These are phyloP conservation scores for Sugiyamaella grinbergsii DNA, from an alignment of 1,139 yeast species.

Conservation along the genomic window DNA sequence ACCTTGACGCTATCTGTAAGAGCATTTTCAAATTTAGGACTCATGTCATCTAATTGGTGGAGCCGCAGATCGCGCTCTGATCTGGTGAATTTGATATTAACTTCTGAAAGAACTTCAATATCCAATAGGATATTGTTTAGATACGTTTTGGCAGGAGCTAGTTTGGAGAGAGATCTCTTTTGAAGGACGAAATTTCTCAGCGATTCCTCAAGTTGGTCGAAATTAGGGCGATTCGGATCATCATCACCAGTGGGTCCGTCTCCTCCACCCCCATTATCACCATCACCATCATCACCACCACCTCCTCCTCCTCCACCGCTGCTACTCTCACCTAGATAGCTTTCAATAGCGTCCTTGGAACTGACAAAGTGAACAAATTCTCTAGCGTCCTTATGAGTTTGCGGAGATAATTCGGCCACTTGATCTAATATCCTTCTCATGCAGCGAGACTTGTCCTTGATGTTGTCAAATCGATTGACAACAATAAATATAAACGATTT, in stretches of 20 bases:
- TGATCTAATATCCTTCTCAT: constrained; percentile 76
- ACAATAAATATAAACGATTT: constrained; percentile 92
- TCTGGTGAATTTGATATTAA: constrained; percentile 59
- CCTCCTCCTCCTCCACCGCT: constrained; percentile 38
- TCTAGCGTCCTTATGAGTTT: constrained; percentile 78
- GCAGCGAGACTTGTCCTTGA: constrained; percentile 78
- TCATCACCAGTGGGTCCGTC: constrained; percentile 27
- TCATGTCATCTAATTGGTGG: constrained; percentile 47
- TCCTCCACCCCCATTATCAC: constrained; percentile 45
- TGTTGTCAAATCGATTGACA: constrained; percentile 86
- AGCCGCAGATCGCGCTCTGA: constrained; percentile 47
- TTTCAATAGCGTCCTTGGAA: constrained; percentile 48
- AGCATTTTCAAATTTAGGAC: constrained; percentile 64
- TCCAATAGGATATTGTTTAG: constrained; percentile 70
- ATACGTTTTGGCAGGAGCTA: constrained; percentile 90
- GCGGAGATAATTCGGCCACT: constrained; percentile 85
- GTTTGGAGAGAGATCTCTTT: constrained; percentile 83
- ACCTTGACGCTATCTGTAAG: constrained; percentile 56
- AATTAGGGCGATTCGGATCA: constrained; percentile 41
- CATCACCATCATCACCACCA: constrained; percentile 48
- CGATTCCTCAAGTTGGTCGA: constrained; percentile 82
- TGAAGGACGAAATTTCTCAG: constrained; percentile 84
- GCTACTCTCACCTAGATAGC: constrained; percentile 27
- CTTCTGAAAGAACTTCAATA: constrained; percentile 57
- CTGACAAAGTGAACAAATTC: constrained; percentile 96